Conservation (phyloP, 257 asterid species). For the Solanum rostratum region DNA sequence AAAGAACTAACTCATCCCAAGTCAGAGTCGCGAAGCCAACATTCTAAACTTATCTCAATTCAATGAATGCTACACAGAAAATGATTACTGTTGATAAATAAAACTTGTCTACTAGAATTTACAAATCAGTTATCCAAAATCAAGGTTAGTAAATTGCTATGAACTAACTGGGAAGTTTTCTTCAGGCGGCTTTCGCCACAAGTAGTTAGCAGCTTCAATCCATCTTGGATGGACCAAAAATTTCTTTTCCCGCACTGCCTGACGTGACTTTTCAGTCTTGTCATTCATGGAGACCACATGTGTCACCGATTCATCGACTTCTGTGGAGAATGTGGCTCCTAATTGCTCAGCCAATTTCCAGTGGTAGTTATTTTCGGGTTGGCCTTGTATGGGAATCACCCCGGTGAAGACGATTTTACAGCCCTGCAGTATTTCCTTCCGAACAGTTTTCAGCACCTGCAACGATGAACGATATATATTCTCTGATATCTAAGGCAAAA, state of each 20-base stretch:
- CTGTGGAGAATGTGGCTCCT: constrained; percentile 56
- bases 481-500: neutral
- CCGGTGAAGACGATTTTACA: constrained; percentile 58
- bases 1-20: too few relatives aligned
- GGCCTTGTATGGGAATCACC: constrained; percentile 41
- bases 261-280: constrained; percentile 55
- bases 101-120: neutral
- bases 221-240: constrained; percentile 61
- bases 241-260: constrained; percentile 45
- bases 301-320: constrained; percentile 47
- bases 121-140: neutral
- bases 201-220: constrained; percentile 63
- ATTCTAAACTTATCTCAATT: too few relatives aligned
- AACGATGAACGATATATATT: neutral
- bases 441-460: constrained; percentile 47
- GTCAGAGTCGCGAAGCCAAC: too few relatives aligned
- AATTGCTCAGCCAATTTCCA: constrained; percentile 71
- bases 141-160: constrained; percentile 7
- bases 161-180: constrained; percentile 38
- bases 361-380: constrained; percentile 40
- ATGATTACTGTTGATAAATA: neutral
- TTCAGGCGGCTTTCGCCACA: constrained; percentile 69
- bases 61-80: too few relatives aligned
- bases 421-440: constrained; percentile 44
- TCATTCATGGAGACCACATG: constrained; percentile 60